Conservation (phyloP, 225 moss, liverwort and hornwort species). For the Antitrichia curtipendula region DNA sequence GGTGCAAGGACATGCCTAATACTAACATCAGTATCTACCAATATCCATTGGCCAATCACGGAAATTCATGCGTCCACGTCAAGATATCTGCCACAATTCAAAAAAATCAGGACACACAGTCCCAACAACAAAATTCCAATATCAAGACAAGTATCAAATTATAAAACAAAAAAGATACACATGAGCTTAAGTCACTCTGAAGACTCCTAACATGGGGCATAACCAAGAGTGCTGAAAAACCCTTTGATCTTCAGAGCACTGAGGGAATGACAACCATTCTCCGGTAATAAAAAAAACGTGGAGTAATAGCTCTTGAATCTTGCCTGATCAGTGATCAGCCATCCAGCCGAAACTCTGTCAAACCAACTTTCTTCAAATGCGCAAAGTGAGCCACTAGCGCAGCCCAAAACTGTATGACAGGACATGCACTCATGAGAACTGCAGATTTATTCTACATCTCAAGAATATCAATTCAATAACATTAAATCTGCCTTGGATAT, state of each 20-base stretch:
- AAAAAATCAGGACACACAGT: not conserved
- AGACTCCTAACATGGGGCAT: not conserved
- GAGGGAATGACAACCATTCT: not conserved
- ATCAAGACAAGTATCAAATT: not conserved
- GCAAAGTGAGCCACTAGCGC: conserved; percentile 46
- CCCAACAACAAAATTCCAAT: not conserved
- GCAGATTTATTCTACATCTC: not conserved
- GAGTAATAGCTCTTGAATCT: not conserved
- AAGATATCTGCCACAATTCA: not conserved
- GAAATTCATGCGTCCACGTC: not conserved
- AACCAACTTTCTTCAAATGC: conserved; percentile 48
- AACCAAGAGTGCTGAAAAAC: not conserved
- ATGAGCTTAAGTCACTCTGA: not conserved
- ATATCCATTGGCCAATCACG: not conserved
- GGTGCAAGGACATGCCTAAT: not conserved
- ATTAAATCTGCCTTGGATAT: not conserved
- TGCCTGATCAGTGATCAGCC: conserved; percentile 15
- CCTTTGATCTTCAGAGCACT: not conserved
- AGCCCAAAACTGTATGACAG: conserved; percentile 30
- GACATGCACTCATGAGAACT: not conserved
- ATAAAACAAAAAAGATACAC: not conserved
- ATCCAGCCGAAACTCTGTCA: conserved; percentile 50
- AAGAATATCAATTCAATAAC: not conserved
- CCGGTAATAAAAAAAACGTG: not conserved
- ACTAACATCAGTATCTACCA: not conserved